phyloP scores from a whole-genome alignment of 805 yeast genomes.

The Schizosaccharomyces osmophilus region DNA sequence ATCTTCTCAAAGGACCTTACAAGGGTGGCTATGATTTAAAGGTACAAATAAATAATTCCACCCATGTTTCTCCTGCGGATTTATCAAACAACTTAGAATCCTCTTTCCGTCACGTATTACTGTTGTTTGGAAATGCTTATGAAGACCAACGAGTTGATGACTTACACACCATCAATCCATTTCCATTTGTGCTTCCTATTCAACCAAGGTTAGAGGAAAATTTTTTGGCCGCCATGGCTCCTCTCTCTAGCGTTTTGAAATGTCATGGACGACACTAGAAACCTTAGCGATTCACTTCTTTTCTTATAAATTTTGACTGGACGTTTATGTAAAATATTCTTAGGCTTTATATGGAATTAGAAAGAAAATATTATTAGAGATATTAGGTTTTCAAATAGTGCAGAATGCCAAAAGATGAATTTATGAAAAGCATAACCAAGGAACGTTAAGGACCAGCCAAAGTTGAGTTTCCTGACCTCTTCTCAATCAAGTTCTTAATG shows the following conservation, averaged over 20 bases:
- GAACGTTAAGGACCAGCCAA: background rate
- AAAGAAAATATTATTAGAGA: no score
- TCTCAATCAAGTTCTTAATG: constrained; percentile 73
- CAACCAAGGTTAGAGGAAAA: background rate
- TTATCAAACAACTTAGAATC: background rate
- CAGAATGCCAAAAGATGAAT: no score
- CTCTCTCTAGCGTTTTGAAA: background rate
- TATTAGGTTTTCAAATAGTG: no score
- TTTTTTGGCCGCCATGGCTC: background rate
- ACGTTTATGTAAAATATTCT: no score
- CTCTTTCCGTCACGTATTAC: background rate
- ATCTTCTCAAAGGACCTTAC: background rate
- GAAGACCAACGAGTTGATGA: background rate
- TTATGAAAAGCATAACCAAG: background rate
- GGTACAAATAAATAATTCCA: background rate
- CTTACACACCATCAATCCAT: background rate
- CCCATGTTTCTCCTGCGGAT: background rate
- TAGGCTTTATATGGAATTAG: no score
- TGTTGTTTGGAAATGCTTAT: background rate
- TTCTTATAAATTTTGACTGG: no score
- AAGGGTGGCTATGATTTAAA: background rate
- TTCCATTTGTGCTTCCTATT: background rate
- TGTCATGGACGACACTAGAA: background rate
- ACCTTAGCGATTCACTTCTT: no score
- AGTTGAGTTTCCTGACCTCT: constrained; percentile 21